A percentile compares a stretch with the other conserved stretches of the same genome.
These are phyloP conservation scores for Monilinia fructicola DNA, from an alignment of 2,329 filamentous ascomycete genomes.

Conservation along the genomic window DNA sequence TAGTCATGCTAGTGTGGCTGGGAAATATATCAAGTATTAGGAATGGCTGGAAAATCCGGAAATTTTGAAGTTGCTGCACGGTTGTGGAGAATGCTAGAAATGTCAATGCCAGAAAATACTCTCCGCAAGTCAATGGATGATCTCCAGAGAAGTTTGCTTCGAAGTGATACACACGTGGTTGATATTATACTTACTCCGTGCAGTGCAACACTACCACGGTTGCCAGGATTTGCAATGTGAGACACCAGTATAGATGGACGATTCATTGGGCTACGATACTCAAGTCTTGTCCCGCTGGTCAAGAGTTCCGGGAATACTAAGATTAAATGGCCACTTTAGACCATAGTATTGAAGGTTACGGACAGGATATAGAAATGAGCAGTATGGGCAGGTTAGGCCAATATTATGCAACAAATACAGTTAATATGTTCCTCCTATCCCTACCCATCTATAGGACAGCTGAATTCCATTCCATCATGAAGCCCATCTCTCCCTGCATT, in stretches of 20 bases:
- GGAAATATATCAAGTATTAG: neutral
- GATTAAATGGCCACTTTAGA: neutral
- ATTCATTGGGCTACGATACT: neutral
- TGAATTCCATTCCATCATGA: constrained; percentile 47
- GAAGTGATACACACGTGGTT: neutral
- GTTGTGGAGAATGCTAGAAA: neutral
- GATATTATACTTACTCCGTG: neutral
- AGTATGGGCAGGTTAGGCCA: neutral
- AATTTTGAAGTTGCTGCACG: neutral
- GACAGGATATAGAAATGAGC: neutral
- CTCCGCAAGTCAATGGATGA: neutral
- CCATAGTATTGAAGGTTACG: neutral
- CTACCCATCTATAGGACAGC: constrained; percentile 45
- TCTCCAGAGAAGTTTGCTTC: too few species aligned
- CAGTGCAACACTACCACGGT: neutral
- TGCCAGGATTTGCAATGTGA: neutral
- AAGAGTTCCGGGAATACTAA: neutral
- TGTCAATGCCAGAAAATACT: too few species aligned
- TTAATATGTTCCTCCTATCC: constrained; percentile 38
- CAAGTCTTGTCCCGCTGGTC: neutral
- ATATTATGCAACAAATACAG: constrained; percentile 14
- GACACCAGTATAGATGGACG: neutral
- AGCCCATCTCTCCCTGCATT: constrained; percentile 49
- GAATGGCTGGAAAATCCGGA: neutral
- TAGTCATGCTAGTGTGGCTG: neutral